Base-by-base conservation (phyloP, 169 alveolate species). In the Plasmodium knowlesi region DNA sequence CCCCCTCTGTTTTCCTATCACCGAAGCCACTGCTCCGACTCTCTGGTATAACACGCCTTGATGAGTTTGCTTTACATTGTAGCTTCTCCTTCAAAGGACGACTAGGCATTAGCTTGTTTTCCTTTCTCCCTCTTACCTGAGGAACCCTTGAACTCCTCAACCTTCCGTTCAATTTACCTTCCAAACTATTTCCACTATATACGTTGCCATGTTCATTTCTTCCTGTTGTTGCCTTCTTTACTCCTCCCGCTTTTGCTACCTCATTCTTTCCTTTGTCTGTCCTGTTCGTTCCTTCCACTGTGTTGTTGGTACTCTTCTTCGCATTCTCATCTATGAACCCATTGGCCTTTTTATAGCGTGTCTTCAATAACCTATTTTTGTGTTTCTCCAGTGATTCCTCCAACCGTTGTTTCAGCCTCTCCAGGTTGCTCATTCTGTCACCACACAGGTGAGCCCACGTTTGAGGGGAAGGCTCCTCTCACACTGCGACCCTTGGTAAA, bases 331-430 rank as follows among this genome's bases (percentile, higher is more conserved):
- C 76, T 5, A 37, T 9, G 2, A 16, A 50, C 16, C 28, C 14
- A 28, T 32, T 54, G 16, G 67, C 71, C 30, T 86, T 86, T 25
- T 50, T 53, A 28, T 74, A 67, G 22, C 93, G 79, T 5, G 93
- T 86, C 43, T 34, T 86, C 37, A 86, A 74, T 28, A 86, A 76
- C 67, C 93, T 50, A 0, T 53, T 57, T 46, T 78, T 74, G 46
- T 86, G 93, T 50, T 86, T 86, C 41, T 86, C 88, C 22, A 86
- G 32, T 5, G 93, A 86, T 12, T 86, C 93, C 28, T 86, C 82
- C 28, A 86, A 25, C 30, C 93, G 57, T 30, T 74, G 80, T 25
- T 86, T 86, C 19, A 86, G 34, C 50, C 93, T 50, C 8, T 86
- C 93, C 25, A 86, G 50, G 19, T 78, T 86, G 14, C 61, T 78